Evolutionary conservation across 129 eudicot species (phyloP), one percentile per base, ranked within the genome.

Genomic region (Calendula officinalis): DNA sequence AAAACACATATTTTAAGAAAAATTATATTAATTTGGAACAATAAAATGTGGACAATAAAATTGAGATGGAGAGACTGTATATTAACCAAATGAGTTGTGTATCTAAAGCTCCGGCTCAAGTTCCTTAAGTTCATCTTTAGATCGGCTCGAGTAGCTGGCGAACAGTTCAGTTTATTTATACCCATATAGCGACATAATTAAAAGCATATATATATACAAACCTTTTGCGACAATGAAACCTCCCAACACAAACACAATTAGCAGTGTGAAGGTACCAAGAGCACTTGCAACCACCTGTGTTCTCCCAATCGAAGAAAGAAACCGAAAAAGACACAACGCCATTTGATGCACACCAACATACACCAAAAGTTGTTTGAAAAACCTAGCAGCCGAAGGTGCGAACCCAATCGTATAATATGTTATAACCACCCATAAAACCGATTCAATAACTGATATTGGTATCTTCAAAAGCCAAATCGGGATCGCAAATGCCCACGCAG

Each of bases 181-280:
- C 30, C 30, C 30, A 22, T 22, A 22, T 0, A 22, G 30, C 30
- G 30, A 22, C 30, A 22, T 22, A 22, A 22, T 22, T 22, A 22
- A 22, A 22, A 22, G n/a, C n/a, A n/a, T n/a, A 22, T 0, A 22
- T 22, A 2, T 2, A 11, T 41, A 55, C 85, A 46, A 56, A 90
- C 97, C 83, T 84, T 71, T 86, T 5, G 92, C 83, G 40, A 91
- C 74, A 5, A 91, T 78, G 49, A 84, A 91, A 72, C 97, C 97
- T 34, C 97, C 94, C 27, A 86, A 83, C 8, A 87, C 81, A 45
- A 87, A 87, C 35, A 87, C 79, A 61, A 91, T 7, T 16, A 87
- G 75, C 79, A 91, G 38, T 5, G 88, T 17, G 68, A 86, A 73
- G 70, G 89, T 80, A 17, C 82, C 87, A 14, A 86, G 70, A 70